phyloP scores from a whole-genome alignment of 2,329 filamentous ascomycete genomes.

The Chaetomium strumarium region DNA sequence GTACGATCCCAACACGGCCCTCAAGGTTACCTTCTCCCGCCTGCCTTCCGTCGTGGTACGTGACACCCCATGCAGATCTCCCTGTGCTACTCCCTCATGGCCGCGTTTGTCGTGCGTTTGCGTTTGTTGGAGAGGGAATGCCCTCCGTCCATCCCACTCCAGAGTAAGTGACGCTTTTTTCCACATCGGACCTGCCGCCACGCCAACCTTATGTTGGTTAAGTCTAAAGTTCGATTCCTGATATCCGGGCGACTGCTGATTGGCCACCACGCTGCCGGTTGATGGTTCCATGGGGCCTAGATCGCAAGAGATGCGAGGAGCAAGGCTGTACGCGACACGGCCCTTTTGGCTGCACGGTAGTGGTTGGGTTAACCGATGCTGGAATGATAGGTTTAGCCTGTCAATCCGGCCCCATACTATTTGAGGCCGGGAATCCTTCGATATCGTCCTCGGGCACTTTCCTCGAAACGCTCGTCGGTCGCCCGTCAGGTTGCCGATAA shows the following conservation, averaged over 20 bases:
- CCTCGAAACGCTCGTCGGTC: slow-evolving; percentile 1
- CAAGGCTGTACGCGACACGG: background rate
- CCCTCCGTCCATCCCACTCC: too few relatives aligned
- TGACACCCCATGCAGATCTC: too few relatives aligned
- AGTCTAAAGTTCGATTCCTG: background rate
- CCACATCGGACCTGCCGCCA: too few relatives aligned
- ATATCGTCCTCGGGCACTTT: background rate
- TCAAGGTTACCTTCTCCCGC: too few relatives aligned
- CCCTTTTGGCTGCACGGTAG: background rate
- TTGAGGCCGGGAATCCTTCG: background rate
- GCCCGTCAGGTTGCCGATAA: background rate
- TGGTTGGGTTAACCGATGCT: background rate
- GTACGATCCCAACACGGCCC: too few relatives aligned
- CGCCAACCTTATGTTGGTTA: background rate
- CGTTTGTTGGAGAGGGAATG: background rate
- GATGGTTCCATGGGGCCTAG: background rate
- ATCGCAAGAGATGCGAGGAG: background rate
- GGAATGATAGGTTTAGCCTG: background rate
- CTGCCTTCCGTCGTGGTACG: too few relatives aligned
- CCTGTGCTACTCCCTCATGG: too few relatives aligned
- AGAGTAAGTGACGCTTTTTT: too few relatives aligned
- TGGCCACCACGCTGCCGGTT: background rate
- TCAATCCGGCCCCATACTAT: slow-evolving; percentile 5
- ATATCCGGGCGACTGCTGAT: background rate
- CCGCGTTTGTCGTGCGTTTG: too few relatives aligned